These are phyloP conservation scores for Metschnikowia santaceciliae DNA, from an alignment of 805 yeast genomes.

Conservation along the genomic window DNA sequence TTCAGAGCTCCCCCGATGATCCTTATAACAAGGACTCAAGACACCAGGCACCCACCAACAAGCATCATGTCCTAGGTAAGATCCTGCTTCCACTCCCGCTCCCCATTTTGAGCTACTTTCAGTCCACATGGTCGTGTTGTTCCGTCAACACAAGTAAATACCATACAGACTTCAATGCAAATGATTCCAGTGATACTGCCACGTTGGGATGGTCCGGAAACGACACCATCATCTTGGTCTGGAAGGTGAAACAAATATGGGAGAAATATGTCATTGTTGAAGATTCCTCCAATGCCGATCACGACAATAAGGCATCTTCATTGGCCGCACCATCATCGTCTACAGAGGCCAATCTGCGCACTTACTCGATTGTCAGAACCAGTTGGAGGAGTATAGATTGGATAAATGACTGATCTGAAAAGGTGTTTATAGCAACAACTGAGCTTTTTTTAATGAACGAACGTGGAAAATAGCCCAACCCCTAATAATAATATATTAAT, in stretches of 20 bases:
- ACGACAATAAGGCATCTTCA: background rate
- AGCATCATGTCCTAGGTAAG: slow-evolving; percentile 62
- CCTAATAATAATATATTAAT: slow-evolving; percentile 11
- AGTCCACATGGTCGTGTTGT: slow-evolving; percentile 85
- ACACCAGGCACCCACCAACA: slow-evolving; percentile 31
- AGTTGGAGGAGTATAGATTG: slow-evolving; percentile 62
- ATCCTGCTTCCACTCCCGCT: slow-evolving; percentile 60
- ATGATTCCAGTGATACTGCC: slow-evolving; percentile 30
- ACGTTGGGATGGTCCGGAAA: slow-evolving; percentile 72
- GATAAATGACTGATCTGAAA: slow-evolving; percentile 16
- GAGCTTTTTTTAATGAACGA: background rate
- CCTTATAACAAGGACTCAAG: slow-evolving; percentile 3
- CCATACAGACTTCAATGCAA: slow-evolving; percentile 20
- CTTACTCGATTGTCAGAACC: slow-evolving; percentile 53
- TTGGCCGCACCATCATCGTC: background rate
- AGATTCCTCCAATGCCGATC: background rate
- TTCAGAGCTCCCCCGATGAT: slow-evolving; percentile 3
- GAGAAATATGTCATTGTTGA: slow-evolving; percentile 77
- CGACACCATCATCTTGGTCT: slow-evolving; percentile 66
- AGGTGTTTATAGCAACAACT: background rate
- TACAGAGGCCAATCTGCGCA: background rate
- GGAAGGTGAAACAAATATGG: slow-evolving; percentile 76
- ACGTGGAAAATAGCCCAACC: background rate
- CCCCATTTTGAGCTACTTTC: slow-evolving; percentile 63
- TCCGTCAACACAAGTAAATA: slow-evolving; percentile 54